A percentile compares a stretch with the other conserved stretches of the same genome.
These are phyloP conservation scores for Oidiodendron maius DNA, from an alignment of 495 filamentous ascomycete genomes.

Conservation along the genomic window DNA sequence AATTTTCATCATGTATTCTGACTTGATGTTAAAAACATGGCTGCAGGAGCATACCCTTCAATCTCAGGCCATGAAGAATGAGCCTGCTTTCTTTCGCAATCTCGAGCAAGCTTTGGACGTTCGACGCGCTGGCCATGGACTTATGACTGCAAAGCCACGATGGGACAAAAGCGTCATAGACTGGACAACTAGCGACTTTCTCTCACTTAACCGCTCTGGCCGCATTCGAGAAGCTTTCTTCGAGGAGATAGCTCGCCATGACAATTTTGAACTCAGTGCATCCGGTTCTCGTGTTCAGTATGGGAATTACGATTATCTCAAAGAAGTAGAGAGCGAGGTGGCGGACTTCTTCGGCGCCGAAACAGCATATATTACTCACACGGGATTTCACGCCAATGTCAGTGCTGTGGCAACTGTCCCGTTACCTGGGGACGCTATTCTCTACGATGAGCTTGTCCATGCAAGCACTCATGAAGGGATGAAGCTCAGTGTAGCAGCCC, in stretches of 20 bases:
- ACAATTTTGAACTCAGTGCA: conserved; percentile 25
- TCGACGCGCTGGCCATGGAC: conserved; percentile 14
- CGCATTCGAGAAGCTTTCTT: conserved; percentile 27
- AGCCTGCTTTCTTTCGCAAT: conserved; percentile 25
- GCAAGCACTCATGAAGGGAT: conserved; percentile 63
- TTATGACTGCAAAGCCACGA: conserved; percentile 7
- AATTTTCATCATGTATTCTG: not conserved
- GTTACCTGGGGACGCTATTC: conserved; percentile 52
- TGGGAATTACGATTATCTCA: conserved; percentile 54
- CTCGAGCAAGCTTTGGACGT: conserved; percentile 27
- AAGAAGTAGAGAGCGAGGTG: conserved; percentile 51
- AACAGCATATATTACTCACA: conserved; percentile 49
- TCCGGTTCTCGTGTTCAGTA: conserved; percentile 40
- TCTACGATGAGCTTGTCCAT: conserved; percentile 62
- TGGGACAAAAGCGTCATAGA: conserved; percentile 25
- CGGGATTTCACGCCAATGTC: conserved; percentile 58
- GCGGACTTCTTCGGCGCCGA: conserved; percentile 52
- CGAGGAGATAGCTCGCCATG: conserved; percentile 25
- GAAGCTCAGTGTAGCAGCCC: conserved; percentile 41
- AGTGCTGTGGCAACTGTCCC: conserved; percentile 51
- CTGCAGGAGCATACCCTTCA: not conserved
- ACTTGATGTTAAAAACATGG: not conserved
- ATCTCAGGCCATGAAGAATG: conserved; percentile 19
- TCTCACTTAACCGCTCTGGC: conserved; percentile 29
- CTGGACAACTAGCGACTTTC: conserved; percentile 40